phyloP scores from a whole-genome alignment of 768 basidiomycete genomes.

The Amanita phalloides region DNA sequence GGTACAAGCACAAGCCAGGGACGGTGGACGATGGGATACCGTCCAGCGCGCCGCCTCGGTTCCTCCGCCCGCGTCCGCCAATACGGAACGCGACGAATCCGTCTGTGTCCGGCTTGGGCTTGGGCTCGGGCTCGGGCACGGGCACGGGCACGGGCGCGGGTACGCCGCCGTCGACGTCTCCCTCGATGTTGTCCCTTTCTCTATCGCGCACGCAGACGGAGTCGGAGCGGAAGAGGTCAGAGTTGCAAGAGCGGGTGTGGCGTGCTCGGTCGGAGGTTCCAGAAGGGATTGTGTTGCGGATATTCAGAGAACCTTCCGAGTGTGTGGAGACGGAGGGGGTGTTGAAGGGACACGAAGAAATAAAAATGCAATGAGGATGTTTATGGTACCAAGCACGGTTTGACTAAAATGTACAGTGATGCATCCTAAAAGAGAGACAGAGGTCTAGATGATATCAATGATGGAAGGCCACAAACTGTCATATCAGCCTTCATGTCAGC shows the following conservation, averaged over 20 bases:
- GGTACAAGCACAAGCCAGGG: neutral
- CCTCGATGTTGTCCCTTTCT: neutral
- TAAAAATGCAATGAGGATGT: no score
- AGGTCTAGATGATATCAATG: slow-evolving; percentile 25
- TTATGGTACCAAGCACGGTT: no score
- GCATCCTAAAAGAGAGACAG: neutral
- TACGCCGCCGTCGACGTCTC: neutral
- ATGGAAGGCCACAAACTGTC: slow-evolving; percentile 33
- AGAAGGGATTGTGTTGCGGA: neutral
- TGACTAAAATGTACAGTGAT: slow-evolving; percentile 3
- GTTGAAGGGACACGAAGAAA: neutral
- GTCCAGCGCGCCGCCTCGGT: neutral
- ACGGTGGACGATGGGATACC: neutral
- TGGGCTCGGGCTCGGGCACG: neutral
- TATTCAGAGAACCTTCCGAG: slow-evolving; percentile 5
- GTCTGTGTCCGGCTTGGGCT: neutral
- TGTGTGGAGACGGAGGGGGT: slow-evolving; percentile 1
- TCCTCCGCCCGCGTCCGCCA: neutral
- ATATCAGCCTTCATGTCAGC: neutral
- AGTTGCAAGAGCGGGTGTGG: slow-evolving; percentile 7
- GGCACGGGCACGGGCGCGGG: neutral
- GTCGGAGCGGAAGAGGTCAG: neutral
- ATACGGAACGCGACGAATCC: neutral
- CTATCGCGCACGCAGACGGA: neutral
- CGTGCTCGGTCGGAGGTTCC: neutral